Evolutionary conservation across 2,329 filamentous ascomycete species (phyloP), one percentile per base, ranked within the genome.

Genomic region (Decorospora gaudefroyi): DNA sequence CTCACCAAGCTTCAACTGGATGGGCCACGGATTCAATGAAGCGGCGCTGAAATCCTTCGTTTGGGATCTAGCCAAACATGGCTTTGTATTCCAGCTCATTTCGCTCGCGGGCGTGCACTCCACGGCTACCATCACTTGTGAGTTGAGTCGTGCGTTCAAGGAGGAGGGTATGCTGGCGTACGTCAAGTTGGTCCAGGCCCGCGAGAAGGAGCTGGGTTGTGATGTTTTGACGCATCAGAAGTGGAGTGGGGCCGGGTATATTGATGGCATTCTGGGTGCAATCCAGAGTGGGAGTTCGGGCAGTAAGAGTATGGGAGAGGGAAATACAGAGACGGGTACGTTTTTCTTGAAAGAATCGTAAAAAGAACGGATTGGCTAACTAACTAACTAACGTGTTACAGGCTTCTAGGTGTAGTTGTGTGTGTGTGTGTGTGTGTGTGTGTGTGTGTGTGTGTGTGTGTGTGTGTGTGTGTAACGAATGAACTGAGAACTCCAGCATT

Each of bases 1-100:
- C 1, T 91, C 86, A 4, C 93, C 93, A 1, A 95, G 89, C 6
- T 99, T 99, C 80, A 97, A 99, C 78, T 99, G 93, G 93, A 93
- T 95, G 83, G 84, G 84, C 8, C 91, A 97, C 68, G 93, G 92
- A 19, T 99, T 97, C 73, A 86, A 82, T 3, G 84, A 90, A 53
- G 84, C 83, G 49, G 86, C 86, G 4, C 79, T 99, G 42, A 90
- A 87, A 74, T 90, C 83, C 4, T 99, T 99, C 71, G 88, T 99
- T 61, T 97, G 92, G 92, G 92, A 97, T 69, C 83, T 99, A 55
- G 93, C 91, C 6, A 84, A 85, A 67, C 87, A 96, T 61, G 92
- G 92, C 23, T 86, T 85, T 55, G 77, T 84, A 16, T 72, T 86
- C 42, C 83, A 86, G 69, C 73, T 86, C 28, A 83, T 86, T 53